Evolutionary conservation across 495 filamentous ascomycete genomes (phyloP).

Genomic region (Xylona heveae): DNA sequence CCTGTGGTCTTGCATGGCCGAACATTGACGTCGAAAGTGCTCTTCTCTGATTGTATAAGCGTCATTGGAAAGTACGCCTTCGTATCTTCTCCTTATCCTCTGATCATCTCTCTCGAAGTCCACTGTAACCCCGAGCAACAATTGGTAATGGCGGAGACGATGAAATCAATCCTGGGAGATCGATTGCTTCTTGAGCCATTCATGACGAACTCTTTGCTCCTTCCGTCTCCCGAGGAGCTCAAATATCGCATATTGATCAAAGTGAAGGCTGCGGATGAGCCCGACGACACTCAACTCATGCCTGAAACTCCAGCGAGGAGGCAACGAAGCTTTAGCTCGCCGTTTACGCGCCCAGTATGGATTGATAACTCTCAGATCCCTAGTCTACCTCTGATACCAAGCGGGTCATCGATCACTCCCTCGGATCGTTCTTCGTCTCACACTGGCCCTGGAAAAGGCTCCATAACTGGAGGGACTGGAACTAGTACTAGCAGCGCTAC

Average conservation of each 20-base stretch:
- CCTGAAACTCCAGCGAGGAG: conserved; percentile 20
- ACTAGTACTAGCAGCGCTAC: conserved; percentile 36
- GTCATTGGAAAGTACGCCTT: conserved; percentile 92
- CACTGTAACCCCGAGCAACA: conserved; percentile 77
- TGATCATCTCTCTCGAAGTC: conserved; percentile 89
- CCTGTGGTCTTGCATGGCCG: conserved; percentile 78
- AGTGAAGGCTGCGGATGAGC: conserved; percentile 48
- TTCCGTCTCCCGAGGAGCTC: conserved; percentile 75
- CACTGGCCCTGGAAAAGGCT: conserved; percentile 24
- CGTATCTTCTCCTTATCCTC: conserved; percentile 52
- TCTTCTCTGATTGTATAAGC: conserved; percentile 73
- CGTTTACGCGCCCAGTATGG: conserved; percentile 14
- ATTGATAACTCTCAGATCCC: conserved; percentile 4
- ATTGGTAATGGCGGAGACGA: conserved; percentile 70
- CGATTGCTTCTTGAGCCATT: conserved; percentile 57
- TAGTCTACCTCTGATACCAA: background rate
- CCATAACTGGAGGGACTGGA: conserved; percentile 22
- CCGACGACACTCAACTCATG: conserved; percentile 13
- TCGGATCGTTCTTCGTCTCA: conserved; percentile 27
- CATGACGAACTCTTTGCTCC: conserved; percentile 33
- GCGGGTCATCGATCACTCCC: conserved; percentile 27
- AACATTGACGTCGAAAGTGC: conserved; percentile 69
- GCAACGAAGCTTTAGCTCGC: conserved; percentile 30
- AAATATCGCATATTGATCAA: conserved; percentile 75
- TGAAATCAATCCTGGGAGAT: conserved; percentile 61